A percentile compares a stretch with the other conserved stretches of the same genome.
Conservation (phyloP, 2,329 filamentous ascomycete species). For the Colletotrichum sidae region DNA sequence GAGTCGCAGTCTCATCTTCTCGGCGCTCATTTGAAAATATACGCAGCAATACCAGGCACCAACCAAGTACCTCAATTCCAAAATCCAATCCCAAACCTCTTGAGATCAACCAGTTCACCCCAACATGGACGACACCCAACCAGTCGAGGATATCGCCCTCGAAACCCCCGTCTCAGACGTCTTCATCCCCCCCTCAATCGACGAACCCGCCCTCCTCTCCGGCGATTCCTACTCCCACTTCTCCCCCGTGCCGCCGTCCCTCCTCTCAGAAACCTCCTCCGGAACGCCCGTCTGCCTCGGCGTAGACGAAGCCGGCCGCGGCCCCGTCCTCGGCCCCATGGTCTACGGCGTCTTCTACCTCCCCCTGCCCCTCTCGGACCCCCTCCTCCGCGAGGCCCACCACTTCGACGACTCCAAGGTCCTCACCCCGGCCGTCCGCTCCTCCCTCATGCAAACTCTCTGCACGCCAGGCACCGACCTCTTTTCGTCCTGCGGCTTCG, state of each 20-base stretch:
- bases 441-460: constrained; percentile 74
- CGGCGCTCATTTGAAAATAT: background rate
- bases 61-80: background rate
- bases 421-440: constrained; percentile 82
- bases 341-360: constrained; percentile 80
- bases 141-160: constrained; percentile 48
- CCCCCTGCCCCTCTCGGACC: constrained; percentile 76
- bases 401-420: constrained; percentile 97
- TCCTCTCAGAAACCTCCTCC: constrained; percentile 51
- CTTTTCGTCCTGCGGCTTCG: constrained; percentile 78
- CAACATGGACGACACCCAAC: constrained; percentile 55
- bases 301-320: constrained; percentile 93
- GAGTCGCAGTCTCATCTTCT: no score
- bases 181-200: constrained; percentile 79
- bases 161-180: constrained; percentile 48
- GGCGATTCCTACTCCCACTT: constrained; percentile 80
- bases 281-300: constrained; percentile 75
- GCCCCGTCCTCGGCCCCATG: constrained; percentile 89
- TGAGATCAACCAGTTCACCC: background rate
- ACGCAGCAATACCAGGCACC: no score
- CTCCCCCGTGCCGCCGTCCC: constrained; percentile 73
- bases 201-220: constrained; percentile 65
- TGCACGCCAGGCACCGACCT: constrained; percentile 71
- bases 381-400: constrained; percentile 81
- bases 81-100: background rate